Evolutionary conservation across 2,329 filamentous ascomycete species (phyloP).

Genomic region (Botrytis porri): DNA sequence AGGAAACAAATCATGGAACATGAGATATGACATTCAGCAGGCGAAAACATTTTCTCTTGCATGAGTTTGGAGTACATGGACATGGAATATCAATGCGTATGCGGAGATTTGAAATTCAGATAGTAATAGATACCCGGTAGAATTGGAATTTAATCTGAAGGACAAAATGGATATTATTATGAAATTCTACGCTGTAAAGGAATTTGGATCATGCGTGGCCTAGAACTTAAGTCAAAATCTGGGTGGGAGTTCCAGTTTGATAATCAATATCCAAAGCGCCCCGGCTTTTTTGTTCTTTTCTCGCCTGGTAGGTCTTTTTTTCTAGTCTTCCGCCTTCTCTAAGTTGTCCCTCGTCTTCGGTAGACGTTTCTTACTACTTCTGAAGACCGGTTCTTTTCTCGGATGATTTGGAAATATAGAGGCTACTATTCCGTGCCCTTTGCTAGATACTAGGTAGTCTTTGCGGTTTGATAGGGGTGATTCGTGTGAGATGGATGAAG

Average conservation of each 20-base stretch:
- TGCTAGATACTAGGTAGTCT: neutral
- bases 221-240: neutral
- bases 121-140: constrained; percentile 9
- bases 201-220: neutral
- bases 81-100: neutral
- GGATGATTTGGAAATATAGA: neutral
- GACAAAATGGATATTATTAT: neutral
- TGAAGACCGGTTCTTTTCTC: neutral
- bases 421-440: neutral
- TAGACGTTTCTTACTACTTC: neutral
- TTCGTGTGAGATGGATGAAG: neutral
- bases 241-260: neutral
- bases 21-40: neutral
- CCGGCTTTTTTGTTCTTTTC: neutral
- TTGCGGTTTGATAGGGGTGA: accelerated
- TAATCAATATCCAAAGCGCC: neutral
- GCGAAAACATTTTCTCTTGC: neutral
- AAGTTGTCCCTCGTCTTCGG: neutral
- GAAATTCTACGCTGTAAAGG: neutral
- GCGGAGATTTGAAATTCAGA: neutral
- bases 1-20: neutral
- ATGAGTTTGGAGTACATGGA: neutral
- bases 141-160: neutral
- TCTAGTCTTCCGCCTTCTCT: neutral
- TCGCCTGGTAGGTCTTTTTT: too few species aligned